Evolutionary conservation across 805 yeast species (phyloP).

Genomic region (Teunomyces gatunensis): DNA sequence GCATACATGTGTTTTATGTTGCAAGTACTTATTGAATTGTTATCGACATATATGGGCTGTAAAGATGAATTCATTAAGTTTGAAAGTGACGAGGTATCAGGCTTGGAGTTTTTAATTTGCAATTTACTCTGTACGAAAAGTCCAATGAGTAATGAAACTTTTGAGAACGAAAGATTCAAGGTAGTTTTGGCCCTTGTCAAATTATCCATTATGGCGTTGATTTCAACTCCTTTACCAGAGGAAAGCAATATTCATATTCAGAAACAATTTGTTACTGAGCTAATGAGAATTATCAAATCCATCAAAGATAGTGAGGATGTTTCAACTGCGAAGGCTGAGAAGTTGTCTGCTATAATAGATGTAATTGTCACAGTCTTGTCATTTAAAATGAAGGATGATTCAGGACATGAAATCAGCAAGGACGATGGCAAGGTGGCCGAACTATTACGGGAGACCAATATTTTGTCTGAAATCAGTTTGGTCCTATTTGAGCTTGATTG

Average conservation of each 20-base stretch:
- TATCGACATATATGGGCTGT: constrained; percentile 74
- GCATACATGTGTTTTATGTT: constrained; percentile 67
- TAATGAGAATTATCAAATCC: too few species aligned
- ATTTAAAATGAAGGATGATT: too few species aligned
- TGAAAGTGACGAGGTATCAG: constrained; percentile 49
- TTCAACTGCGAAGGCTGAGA: too few species aligned
- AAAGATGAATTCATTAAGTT: constrained; percentile 81
- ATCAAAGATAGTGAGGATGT: too few species aligned
- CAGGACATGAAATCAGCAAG: too few species aligned
- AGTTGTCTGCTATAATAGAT: too few species aligned
- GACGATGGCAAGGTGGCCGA: too few species aligned
- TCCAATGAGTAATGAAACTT: background rate
- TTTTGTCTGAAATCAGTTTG: too few species aligned
- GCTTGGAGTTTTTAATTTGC: background rate
- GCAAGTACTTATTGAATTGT: constrained; percentile 63
- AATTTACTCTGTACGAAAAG: background rate
- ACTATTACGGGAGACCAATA: too few species aligned
- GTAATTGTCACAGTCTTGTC: too few species aligned
- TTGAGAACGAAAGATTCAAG: too few species aligned
- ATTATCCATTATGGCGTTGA: background rate
- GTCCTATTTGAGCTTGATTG: too few species aligned
- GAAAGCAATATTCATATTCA: constrained; percentile 26
- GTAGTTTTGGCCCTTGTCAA: background rate
- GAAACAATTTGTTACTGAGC: constrained; percentile 27
- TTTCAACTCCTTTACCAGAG: background rate